Conservation (phyloP, 2,329 filamentous ascomycete genomes). For the Botrytis sinoallii region DNA sequence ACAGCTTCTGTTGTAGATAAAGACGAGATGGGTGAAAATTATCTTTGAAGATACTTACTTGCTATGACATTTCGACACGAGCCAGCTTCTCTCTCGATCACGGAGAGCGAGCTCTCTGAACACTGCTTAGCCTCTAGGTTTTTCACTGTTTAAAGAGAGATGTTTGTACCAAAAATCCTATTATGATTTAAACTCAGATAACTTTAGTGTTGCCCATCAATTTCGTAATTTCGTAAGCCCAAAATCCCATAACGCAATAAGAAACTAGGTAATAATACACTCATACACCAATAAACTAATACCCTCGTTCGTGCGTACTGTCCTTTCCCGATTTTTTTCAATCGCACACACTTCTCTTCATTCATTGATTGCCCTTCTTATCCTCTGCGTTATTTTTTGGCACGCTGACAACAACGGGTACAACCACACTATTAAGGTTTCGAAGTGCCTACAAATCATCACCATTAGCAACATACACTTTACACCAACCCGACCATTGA, state of each 20-base stretch:
- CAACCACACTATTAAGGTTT: slow-evolving; percentile 49
- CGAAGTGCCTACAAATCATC: slow-evolving; percentile 47
- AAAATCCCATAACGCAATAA: neutral
- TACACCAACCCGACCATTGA: slow-evolving; percentile 36
- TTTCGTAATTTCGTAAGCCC: neutral
- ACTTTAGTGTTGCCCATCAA: neutral
- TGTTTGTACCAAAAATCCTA: neutral
- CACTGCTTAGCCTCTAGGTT: neutral
- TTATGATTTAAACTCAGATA: neutral
- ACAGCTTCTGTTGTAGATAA: neutral
- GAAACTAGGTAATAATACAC: neutral
- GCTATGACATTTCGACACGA: neutral
- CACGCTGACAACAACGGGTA: slow-evolving; percentile 50
- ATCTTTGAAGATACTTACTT: neutral
- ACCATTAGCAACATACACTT: slow-evolving; percentile 22
- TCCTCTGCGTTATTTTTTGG: slow-evolving; percentile 54
- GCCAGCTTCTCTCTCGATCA: neutral
- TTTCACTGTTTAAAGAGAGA: neutral
- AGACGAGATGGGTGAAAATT: neutral
- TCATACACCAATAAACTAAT: neutral
- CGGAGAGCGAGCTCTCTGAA: neutral
- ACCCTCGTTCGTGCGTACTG: neutral
- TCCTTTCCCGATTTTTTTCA: neutral
- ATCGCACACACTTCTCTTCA: neutral
- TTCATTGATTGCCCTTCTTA: slow-evolving; percentile 35